Percentiles rank a stretch among this genome's conserved stretches.
Evolutionary conservation across 1,284 basidiomycete species (phyloP).

Genomic region (Moesziomyces parantarcticus): DNA sequence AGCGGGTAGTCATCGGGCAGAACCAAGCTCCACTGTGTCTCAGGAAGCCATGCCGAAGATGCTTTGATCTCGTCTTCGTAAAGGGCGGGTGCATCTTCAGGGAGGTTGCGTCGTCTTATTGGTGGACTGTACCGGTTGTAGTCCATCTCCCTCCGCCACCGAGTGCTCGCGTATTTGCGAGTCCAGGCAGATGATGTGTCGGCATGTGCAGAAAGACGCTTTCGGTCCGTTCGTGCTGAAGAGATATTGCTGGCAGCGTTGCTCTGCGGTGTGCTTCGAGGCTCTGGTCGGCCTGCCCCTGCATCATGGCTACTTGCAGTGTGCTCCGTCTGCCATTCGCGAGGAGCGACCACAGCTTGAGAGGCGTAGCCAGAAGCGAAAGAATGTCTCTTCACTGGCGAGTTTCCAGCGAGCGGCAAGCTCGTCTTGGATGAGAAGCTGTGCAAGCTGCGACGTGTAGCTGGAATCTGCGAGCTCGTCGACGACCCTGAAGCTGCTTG

Average conservation of each 20-base stretch:
- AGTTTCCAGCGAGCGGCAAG: background rate
- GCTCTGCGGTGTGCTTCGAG: background rate
- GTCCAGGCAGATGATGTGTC: slow-evolving; percentile 17
- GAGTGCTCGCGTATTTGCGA: slow-evolving; percentile 24
- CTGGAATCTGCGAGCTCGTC: background rate
- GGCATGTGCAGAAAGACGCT: background rate
- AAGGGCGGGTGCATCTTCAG: slow-evolving; percentile 33
- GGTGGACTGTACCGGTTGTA: slow-evolving; percentile 32
- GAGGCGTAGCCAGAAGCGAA: background rate
- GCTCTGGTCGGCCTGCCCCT: background rate
- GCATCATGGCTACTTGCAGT: too few species aligned
- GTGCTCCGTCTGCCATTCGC: background rate
- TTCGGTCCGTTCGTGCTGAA: background rate
- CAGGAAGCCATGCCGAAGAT: slow-evolving; percentile 26
- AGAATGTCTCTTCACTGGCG: background rate
- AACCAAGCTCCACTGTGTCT: slow-evolving; percentile 13
- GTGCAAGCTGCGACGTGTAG: background rate
- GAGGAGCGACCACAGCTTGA: background rate
- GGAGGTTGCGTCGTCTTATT: slow-evolving; percentile 15
- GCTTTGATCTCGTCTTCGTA: slow-evolving; percentile 39
- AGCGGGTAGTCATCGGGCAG: slow-evolving; percentile 29
- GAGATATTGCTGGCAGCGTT: background rate
- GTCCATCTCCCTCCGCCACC: slow-evolving; percentile 38
- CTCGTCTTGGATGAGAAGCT: background rate
- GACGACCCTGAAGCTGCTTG: slow-evolving; percentile 6